Base-by-base conservation (phyloP, 345 rosid genomes). In the Gossypium mustelinum region DNA sequence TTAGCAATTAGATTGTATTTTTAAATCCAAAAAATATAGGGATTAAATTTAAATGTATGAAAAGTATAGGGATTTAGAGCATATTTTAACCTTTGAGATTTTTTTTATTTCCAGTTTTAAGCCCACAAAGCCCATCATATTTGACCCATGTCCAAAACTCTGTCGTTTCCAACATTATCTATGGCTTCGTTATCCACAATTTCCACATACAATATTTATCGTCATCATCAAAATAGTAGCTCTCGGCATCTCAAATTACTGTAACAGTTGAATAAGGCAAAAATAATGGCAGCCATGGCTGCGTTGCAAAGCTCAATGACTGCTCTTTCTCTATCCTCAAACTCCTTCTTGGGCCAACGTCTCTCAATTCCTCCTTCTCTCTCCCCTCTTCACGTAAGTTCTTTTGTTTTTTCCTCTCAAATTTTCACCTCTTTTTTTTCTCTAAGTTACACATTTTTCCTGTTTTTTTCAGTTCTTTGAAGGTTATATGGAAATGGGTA, bases 241-340 rank as follows among this genome's bases (percentile, higher is more conserved):
- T 57, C 72, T 72, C 24, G 66, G 27, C 8, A 16, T 34, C 22
- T 48, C 20, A 10, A 48, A 27, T 69, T 70, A 70, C 78, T 63
- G 79, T 34, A 80, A 75, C 76, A 5, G 43, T 58, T 73, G 79
- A 56, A 79, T 79, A 58, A 72, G 79, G 73, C 44, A 34, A 17
- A 63, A 69, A 59, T 5, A 75, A 87, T 90, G 89, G 87, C 91
- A 76, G 91, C 94, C 51, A 83, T 85, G 90, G 85, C 90, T 86
- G 87, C 89, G 44, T 91, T 90, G 77, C 98, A 94, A 74, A 85
- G 88, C 84, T 84, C 98, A 41, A 83, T 94, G 78, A 70, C 84
- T 5, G 81, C 92, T 27, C 92, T 92, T 24, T 92, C 93, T 18
- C 9, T 87, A 16, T 77, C 89, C 22, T 79, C 97, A 1, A 85